Percentiles rank a stretch among this genome's conserved stretches.
phyloP scores from a whole-genome alignment of 257 asterid genomes.

The Mitragyna speciosa region DNA sequence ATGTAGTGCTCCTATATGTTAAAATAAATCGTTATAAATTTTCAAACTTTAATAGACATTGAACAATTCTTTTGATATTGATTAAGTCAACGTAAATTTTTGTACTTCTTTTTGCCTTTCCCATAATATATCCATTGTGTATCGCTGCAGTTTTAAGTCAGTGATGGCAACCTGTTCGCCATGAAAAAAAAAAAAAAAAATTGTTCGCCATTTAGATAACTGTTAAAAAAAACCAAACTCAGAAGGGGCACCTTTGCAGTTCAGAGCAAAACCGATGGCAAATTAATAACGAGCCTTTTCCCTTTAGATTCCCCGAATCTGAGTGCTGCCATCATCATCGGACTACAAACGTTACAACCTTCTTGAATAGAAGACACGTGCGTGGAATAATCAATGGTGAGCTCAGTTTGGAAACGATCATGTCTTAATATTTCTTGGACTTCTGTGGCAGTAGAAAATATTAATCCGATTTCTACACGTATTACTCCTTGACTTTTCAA shows the following conservation, averaged over 20 bases:
- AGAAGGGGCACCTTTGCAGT: neutral
- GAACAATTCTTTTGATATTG: too few relatives aligned
- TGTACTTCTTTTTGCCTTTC: too few relatives aligned
- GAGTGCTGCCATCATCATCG: neutral
- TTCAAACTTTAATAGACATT: too few relatives aligned
- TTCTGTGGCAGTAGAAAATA: neutral
- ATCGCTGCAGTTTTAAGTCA: too few relatives aligned
- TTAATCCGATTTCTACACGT: neutral
- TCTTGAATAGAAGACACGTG: neutral
- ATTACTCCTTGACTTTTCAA: neutral
- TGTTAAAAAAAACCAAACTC: neutral
- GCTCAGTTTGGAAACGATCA: neutral
- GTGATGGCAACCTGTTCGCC: too few relatives aligned
- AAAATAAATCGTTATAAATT: too few relatives aligned
- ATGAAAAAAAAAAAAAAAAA: too few relatives aligned
- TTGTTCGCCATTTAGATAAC: too few relatives aligned
- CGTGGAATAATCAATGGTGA: neutral
- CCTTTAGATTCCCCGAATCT: neutral
- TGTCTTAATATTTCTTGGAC: neutral
- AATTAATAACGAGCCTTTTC: neutral
- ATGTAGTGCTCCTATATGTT: too few relatives aligned
- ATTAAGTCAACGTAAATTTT: too few relatives aligned
- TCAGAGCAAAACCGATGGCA: neutral
- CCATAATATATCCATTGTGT: too few relatives aligned
- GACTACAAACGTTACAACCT: neutral